Evolutionary conservation across 129 eudicot genomes (phyloP).

Genomic region (Tagetes patula): DNA sequence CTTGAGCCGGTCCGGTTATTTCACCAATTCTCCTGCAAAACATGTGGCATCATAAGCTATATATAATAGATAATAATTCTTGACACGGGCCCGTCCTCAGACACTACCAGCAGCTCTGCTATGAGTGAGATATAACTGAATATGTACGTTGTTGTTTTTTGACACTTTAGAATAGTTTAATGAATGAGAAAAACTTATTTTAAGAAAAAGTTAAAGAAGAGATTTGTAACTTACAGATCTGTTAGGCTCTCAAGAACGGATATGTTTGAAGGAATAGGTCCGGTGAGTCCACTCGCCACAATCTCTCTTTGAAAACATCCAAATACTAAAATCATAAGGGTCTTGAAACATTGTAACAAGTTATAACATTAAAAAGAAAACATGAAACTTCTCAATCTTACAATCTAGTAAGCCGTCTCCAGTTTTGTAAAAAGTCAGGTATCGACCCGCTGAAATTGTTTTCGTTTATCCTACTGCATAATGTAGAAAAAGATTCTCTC

Average conservation of each 20-base stretch:
- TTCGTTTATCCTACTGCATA: slow-evolving; percentile 80
- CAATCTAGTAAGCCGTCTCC: slow-evolving; percentile 71
- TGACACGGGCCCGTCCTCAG: too few species aligned
- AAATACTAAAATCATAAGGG: background rate
- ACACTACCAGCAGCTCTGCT: too few species aligned
- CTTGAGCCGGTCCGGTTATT: slow-evolving; percentile 53
- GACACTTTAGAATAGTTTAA: background rate
- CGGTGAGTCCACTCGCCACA: slow-evolving; percentile 78
- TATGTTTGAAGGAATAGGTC: slow-evolving; percentile 80
- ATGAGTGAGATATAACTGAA: background rate
- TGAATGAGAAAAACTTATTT: background rate
- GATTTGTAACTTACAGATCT: slow-evolving; percentile 55
- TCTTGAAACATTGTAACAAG: background rate
- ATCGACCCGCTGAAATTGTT: slow-evolving; percentile 72
- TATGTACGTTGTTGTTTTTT: background rate
- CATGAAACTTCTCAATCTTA: slow-evolving; percentile 56
- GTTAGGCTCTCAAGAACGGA: slow-evolving; percentile 49
- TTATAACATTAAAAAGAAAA: background rate
- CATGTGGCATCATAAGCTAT: slow-evolving; percentile 3
- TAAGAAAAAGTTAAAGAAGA: background rate
- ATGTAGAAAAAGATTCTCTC: background rate
- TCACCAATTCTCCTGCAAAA: slow-evolving; percentile 76
- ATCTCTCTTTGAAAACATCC: slow-evolving; percentile 59
- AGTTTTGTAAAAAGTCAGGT: slow-evolving; percentile 71
- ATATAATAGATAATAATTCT: too few species aligned